Evolutionary conservation across 140 eudicot species (phyloP), one percentile per base, ranked within the genome.

Genomic region (Cichorium intybus): DNA sequence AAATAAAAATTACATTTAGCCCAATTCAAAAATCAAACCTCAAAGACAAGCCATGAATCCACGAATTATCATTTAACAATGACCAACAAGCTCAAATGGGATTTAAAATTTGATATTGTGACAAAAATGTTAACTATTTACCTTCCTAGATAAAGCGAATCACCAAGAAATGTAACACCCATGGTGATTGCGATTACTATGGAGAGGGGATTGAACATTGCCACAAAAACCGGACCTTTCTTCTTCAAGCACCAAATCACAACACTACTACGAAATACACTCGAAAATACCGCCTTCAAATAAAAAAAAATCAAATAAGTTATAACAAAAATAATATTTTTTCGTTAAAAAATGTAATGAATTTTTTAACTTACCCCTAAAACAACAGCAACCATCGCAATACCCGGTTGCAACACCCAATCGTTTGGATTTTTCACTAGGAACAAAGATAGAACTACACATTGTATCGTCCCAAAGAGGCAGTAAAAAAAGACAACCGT

Each of bases 81-180:
- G 26, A 54, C 23, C 37, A 39, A 4, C 26, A 35, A 68, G 10
- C 39, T 27, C 74, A 54, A 68, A 54, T 7, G 27, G 26, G 24
- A 3, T 57, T 46, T 3, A 24, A 17, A 41, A 6, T 56, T 69
- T 54, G 46, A 17, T 31, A 16, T 64, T 12, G 10, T 11, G 17
- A 6, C 22, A 43, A 53, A 10, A 4, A 0, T 18, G 26, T 33
- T 45, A 5, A 60, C 15, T 1, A 15, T 18, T 33, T 80, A 78
- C 89, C 89, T 83, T 53, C 91, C 87, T n/a, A 85, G 74, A 56
- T 85, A 48, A 53, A 85, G 84, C 43, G 78, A 64, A 56, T 85
- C 89, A 3, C 88, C 86, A 11, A 85, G 82, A 79, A 79, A 56
- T 15, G 82, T 28, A 50, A 82, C 80, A 26, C 95, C 95, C 88